These are phyloP conservation scores for Penicillium verhagenii DNA, from an alignment of 495 filamentous ascomycete genomes.

Conservation along the genomic window DNA sequence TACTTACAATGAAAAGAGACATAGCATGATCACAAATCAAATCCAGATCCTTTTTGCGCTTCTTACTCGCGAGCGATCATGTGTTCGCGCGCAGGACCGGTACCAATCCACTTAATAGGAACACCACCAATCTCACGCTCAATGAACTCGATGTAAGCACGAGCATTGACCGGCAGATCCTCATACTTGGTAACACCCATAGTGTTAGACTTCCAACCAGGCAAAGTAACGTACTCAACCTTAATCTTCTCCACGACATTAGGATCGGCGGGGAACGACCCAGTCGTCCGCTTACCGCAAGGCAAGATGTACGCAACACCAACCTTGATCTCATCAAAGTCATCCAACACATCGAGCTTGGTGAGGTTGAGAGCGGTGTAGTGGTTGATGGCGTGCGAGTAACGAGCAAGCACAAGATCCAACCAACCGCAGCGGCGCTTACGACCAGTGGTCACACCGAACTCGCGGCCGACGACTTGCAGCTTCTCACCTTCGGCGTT, in stretches of 20 bases:
- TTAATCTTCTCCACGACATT: slow-evolving; percentile 55
- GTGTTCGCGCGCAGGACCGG: slow-evolving; percentile 69
- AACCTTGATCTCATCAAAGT: slow-evolving; percentile 77
- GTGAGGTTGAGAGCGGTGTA: slow-evolving; percentile 81
- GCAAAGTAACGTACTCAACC: slow-evolving; percentile 70
- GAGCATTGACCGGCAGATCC: slow-evolving; percentile 72
- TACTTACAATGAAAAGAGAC: slow-evolving; percentile 10
- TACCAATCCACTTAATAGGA: slow-evolving; percentile 73
- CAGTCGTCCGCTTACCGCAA: slow-evolving; percentile 50
- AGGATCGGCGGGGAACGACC: slow-evolving; percentile 68
- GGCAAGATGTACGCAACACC: slow-evolving; percentile 66
- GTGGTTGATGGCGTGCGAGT: slow-evolving; percentile 69
- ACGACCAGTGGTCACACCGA: slow-evolving; percentile 83
- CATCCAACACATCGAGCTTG: slow-evolving; percentile 85
- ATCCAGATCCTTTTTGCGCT: not conserved
- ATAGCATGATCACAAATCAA: not conserved
- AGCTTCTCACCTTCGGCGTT: slow-evolving; percentile 64
- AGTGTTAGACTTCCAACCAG: slow-evolving; percentile 75
- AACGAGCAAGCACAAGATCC: slow-evolving; percentile 82
- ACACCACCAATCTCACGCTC: slow-evolving; percentile 70
- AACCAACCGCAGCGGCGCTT: slow-evolving; percentile 86
- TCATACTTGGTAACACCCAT: slow-evolving; percentile 59
- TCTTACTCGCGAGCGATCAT: slow-evolving; percentile 56
- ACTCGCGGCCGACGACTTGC: slow-evolving; percentile 62
- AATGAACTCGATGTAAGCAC: slow-evolving; percentile 73